Conservation (phyloP, 2,329 filamentous ascomycete genomes). For the Aspergillus sp. region DNA sequence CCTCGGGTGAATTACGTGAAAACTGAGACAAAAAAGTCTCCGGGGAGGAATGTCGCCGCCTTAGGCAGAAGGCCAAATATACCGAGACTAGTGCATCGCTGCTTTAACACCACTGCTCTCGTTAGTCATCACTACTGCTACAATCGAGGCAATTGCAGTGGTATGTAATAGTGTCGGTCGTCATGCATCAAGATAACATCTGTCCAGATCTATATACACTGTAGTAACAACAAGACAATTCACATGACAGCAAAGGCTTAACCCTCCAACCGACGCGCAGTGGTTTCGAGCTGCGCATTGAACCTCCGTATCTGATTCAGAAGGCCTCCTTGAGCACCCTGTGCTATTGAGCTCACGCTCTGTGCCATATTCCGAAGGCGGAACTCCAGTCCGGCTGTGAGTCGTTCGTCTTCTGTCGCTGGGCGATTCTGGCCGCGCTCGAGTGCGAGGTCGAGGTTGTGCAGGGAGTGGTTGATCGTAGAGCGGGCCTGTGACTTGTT, state of each 20-base stretch:
- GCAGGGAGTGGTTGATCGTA: slow-evolving; percentile 44
- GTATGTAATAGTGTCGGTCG: neutral
- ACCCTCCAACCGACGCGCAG: slow-evolving; percentile 29
- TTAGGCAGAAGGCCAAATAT: too few relatives aligned
- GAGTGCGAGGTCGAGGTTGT: slow-evolving; percentile 42
- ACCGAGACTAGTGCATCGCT: too few relatives aligned
- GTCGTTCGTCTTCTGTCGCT: slow-evolving; percentile 17
- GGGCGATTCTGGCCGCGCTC: slow-evolving; percentile 36
- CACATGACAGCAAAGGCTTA: slow-evolving; percentile 3
- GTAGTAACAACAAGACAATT: neutral
- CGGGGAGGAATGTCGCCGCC: too few relatives aligned
- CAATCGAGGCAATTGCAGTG: too few relatives aligned
- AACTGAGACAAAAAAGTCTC: too few relatives aligned
- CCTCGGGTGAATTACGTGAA: too few relatives aligned
- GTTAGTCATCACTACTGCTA: too few relatives aligned
- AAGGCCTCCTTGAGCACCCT: slow-evolving; percentile 41
- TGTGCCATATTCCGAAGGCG: slow-evolving; percentile 43
- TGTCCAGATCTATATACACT: neutral
- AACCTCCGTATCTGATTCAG: slow-evolving; percentile 42
- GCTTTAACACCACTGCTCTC: too few relatives aligned
- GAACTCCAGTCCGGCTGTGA: slow-evolving; percentile 42
- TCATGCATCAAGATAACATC: neutral
- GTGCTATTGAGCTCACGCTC: slow-evolving; percentile 40
- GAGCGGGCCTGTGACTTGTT: slow-evolving; percentile 31
- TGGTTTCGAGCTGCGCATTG: slow-evolving; percentile 43